Evolutionary conservation across 805 yeast species (phyloP), one percentile per base, ranked within the genome.

Genomic region (Zygosaccharomyces rouxii): DNA sequence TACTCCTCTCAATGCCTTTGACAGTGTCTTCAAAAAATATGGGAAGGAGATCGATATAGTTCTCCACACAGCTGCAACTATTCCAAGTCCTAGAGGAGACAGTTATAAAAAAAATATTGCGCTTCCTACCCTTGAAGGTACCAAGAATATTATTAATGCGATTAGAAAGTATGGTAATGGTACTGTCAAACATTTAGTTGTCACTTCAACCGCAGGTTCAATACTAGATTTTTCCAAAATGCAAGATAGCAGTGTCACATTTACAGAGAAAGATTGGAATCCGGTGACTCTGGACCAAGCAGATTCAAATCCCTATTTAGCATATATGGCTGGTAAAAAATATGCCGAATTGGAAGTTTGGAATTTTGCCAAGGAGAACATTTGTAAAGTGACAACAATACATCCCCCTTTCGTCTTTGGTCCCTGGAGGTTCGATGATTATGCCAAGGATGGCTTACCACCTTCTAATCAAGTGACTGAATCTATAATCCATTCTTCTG

Each of bases 301-400:
- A 21, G 49, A 55, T 28, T 26, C 48, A 7, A 33, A 35, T 13
- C 73, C 71, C 7, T 72, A 70, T 47, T 51, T 62, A 40, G 72
- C 73, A 37, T 73, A 84, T 31, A 81, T 81, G 65, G 72, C 62
- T 9, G 21, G 37, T 18, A 33, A 16, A 16, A 16, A 33, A 14
- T 66, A 68, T 55, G 86, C 85, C 26, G 86, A 83, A 66, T 56
- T 67, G 53, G 77, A 80, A 2, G 79, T 78, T n/a, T 78, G 86
- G 79, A 71, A 77, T 1, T 79, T 78, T 53, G 49, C 69, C n/a
- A 62, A 71, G 37, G 57, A 48, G 39, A 65, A 67, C 38, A 58
- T 13, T 69, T 71, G 25, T 59, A 65, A n/a, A 72, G 47, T 77
- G 21, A 55, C 73, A 38, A 60, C 71, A 6, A 72, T 77, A 22